Percentiles rank a stretch among this genome's conserved stretches.
Evolutionary conservation across 2,329 filamentous ascomycete species (phyloP).

Genomic region (Trichoderma hamatum): DNA sequence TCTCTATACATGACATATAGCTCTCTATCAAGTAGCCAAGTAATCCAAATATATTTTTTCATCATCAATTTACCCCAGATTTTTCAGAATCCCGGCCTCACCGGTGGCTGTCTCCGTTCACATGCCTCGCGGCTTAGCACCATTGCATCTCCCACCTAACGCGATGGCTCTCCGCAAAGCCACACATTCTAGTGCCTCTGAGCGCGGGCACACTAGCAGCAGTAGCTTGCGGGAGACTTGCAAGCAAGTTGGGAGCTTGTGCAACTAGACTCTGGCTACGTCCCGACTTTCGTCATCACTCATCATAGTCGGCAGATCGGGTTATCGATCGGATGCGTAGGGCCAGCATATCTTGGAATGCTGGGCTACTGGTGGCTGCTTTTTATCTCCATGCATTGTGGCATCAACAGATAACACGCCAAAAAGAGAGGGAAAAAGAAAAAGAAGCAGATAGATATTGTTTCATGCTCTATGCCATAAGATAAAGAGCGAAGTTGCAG

Average conservation of each 20-base stretch:
- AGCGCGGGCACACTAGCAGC: neutral
- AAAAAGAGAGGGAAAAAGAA: neutral
- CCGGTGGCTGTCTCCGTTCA: neutral
- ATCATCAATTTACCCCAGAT: neutral
- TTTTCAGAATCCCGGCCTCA: neutral
- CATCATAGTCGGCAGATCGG: slow-evolving; percentile 20
- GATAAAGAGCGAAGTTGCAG: neutral
- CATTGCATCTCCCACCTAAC: neutral
- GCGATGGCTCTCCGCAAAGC: neutral
- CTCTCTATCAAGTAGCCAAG: neutral
- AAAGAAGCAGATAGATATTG: neutral
- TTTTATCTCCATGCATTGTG: neutral
- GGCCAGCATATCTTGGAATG: neutral
- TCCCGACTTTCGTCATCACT: slow-evolving; percentile 19
- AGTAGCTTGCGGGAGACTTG: slow-evolving; percentile 11
- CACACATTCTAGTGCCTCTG: neutral
- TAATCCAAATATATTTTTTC: neutral
- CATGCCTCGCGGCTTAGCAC: neutral
- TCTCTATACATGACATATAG: neutral
- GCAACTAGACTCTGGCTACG: neutral
- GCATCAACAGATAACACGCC: neutral
- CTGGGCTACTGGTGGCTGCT: neutral
- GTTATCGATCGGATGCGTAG: neutral
- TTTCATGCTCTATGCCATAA: neutral
- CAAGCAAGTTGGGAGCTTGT: neutral